Evolutionary conservation across 2,329 filamentous ascomycete genomes (phyloP).

Genomic region (Sporothrix brasiliensis): DNA sequence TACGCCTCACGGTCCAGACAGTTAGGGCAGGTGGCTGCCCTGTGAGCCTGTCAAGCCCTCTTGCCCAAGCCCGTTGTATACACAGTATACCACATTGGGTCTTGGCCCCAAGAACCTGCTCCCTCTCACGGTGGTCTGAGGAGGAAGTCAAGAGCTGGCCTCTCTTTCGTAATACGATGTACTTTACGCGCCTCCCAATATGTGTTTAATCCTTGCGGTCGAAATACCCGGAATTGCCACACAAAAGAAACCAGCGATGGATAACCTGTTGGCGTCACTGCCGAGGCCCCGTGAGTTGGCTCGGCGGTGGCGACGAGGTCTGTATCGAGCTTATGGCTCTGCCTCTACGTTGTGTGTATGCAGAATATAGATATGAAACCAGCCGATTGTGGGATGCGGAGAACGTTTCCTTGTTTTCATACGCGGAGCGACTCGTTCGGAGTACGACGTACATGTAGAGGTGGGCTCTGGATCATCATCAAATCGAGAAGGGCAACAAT

Average conservation of each 20-base stretch:
- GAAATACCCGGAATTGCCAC: neutral
- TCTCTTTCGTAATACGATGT: neutral
- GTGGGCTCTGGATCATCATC: neutral
- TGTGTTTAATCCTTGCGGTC: neutral
- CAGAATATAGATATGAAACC: too few relatives aligned
- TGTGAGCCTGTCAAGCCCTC: constrained; percentile 14
- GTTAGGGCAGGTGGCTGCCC: neutral
- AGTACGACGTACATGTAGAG: too few relatives aligned
- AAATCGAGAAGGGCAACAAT: constrained; percentile 10
- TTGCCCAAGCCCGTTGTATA: constrained; percentile 12
- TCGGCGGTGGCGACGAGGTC: constrained; percentile 7
- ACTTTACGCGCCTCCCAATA: too few relatives aligned
- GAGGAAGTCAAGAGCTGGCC: neutral
- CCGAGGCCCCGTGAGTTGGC: neutral
- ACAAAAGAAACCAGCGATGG: neutral
- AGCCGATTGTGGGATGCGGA: too few relatives aligned
- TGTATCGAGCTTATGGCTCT: neutral
- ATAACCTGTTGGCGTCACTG: neutral
- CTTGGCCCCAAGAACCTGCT: constrained; percentile 9
- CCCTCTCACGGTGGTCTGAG: neutral
- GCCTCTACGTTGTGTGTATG: neutral
- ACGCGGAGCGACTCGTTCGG: neutral
- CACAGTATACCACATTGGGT: constrained; percentile 20
- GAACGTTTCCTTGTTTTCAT: too few relatives aligned
- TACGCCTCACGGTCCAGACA: constrained; percentile 3